phyloP scores from a whole-genome alignment of 139 green algal genomes.

The Parachlorella kessleri region DNA sequence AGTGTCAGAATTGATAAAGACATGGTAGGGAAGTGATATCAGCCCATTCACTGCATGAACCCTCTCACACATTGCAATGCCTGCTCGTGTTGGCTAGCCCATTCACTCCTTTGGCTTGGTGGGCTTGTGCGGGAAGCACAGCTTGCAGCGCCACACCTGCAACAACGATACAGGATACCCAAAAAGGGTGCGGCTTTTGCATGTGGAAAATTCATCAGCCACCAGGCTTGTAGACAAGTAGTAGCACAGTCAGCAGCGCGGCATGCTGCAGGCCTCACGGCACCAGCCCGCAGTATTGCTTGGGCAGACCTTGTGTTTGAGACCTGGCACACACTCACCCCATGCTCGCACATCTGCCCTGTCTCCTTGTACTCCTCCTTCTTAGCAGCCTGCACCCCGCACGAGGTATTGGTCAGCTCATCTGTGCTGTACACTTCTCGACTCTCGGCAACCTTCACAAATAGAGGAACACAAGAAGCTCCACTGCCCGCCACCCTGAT shows the following conservation, averaged over 20 bases:
- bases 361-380: slow-evolving; percentile 36
- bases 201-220: background rate
- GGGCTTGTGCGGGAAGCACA: slow-evolving; percentile 47
- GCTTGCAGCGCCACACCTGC: slow-evolving; percentile 37
- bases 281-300: background rate
- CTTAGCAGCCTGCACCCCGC: slow-evolving; percentile 9
- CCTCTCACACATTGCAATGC: too few species aligned
- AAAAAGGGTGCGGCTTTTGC: background rate
- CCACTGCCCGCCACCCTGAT: too few species aligned
- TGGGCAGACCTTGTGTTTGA: background rate
- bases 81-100: too few species aligned
- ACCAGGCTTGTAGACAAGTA: background rate
- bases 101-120: background rate
- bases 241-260: background rate
- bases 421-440: too few species aligned
- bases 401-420: too few species aligned
- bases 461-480: too few species aligned
- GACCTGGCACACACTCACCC: background rate
- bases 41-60: too few species aligned
- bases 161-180: too few species aligned
- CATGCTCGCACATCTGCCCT: slow-evolving; percentile 34
- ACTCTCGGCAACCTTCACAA: too few species aligned
- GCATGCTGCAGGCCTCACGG: background rate
- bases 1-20: too few species aligned
- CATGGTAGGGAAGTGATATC: too few species aligned